Evolutionary conservation across 768 basidiomycete species (phyloP).

Genomic region (Pulveroboletus sp.): DNA sequence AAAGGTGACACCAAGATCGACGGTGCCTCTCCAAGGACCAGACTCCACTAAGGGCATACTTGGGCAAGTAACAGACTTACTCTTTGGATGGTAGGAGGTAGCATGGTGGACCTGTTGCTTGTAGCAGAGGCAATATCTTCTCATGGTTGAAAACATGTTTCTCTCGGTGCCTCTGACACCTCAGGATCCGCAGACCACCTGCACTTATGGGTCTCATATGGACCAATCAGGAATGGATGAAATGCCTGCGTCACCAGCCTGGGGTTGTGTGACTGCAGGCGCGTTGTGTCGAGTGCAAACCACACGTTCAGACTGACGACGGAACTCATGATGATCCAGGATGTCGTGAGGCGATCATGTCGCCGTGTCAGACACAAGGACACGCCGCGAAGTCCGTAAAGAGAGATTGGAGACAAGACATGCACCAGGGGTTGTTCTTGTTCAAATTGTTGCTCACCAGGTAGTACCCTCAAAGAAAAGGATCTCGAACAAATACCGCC

Average conservation of each 20-base stretch:
- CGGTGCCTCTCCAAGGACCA: constrained; percentile 20
- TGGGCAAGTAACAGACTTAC: constrained; percentile 73
- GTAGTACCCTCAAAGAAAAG: background rate
- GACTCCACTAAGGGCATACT: constrained; percentile 54
- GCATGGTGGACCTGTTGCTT: background rate
- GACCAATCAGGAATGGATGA: background rate
- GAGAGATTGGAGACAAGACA: background rate
- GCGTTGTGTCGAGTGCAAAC: background rate
- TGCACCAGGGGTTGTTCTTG: background rate
- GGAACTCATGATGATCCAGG: background rate
- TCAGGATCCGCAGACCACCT: background rate
- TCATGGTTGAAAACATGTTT: background rate
- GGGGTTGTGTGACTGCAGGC: too few species aligned
- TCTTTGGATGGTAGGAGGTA: constrained; percentile 69
- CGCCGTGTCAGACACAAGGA: background rate
- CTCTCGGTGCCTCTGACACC: background rate
- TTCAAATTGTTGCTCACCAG: background rate
- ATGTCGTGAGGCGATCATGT: background rate
- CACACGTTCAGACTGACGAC: background rate
- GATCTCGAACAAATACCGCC: background rate
- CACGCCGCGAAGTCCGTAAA: background rate
- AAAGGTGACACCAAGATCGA: constrained; percentile 13
- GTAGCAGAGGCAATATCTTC: background rate
- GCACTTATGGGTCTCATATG: too few species aligned
- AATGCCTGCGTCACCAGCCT: background rate